phyloP scores from a whole-genome alignment of 805 yeast genomes.

The Suhomyces tanzawaensis region DNA sequence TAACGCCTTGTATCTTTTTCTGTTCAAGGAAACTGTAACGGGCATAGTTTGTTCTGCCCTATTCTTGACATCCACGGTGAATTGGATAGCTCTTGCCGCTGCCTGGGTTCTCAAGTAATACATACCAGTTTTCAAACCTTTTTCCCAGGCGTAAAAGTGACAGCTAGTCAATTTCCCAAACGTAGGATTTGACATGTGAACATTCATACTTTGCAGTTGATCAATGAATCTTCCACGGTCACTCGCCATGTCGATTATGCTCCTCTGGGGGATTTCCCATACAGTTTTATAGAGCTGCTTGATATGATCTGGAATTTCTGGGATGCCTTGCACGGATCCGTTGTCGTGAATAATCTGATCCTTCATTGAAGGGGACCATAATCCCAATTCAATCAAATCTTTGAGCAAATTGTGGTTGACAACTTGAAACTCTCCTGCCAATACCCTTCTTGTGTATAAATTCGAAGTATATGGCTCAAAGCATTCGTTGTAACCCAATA shows the following conservation, averaged over 20 bases:
- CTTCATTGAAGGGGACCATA: constrained; percentile 59
- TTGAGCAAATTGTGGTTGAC: constrained; percentile 58
- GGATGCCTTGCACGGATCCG: constrained; percentile 56
- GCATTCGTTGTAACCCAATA: constrained; percentile 60
- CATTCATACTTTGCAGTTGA: constrained; percentile 91
- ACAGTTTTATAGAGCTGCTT: constrained; percentile 58
- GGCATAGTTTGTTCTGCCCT: constrained; percentile 1
- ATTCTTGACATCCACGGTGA: constrained; percentile 48
- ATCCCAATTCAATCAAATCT: constrained; percentile 56
- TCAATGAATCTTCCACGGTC: constrained; percentile 72
- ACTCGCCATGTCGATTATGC: constrained; percentile 46
- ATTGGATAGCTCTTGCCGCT: constrained; percentile 96
- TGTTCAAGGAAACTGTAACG: constrained; percentile 12
- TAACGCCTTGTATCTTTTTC: constrained; percentile 21
- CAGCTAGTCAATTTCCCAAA: constrained; percentile 95
- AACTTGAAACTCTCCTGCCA: constrained; percentile 64
- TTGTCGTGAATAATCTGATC: constrained; percentile 54
- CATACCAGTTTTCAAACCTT: constrained; percentile 98
- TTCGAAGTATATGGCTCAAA: constrained; percentile 64
- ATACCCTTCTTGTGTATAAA: constrained; percentile 60
- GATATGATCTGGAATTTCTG: constrained; percentile 53
- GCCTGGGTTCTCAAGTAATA: constrained; percentile 81
- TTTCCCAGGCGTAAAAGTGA: constrained; percentile 99
- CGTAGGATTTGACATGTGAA: constrained; percentile 85
- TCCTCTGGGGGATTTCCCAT: constrained; percentile 61